Evolutionary conservation across 176 grass and related monocot genomes (phyloP).

Genomic region (Oryza punctata): DNA sequence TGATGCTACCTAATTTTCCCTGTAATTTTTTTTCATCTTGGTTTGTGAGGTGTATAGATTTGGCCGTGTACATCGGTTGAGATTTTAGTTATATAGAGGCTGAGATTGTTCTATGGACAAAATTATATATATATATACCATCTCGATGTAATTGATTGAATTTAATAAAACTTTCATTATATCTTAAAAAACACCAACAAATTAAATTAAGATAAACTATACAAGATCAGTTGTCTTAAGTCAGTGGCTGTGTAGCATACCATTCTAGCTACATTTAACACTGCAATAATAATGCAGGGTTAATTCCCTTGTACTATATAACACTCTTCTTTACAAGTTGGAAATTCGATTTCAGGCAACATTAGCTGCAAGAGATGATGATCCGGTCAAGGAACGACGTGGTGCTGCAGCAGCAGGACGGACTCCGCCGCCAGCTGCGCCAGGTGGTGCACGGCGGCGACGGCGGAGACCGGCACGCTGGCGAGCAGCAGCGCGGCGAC

Average conservation of each 20-base stretch:
- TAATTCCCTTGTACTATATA: too few relatives aligned
- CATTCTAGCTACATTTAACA: neutral
- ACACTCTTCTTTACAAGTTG: neutral
- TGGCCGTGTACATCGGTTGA: too few relatives aligned
- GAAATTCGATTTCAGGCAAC: neutral
- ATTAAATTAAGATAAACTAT: too few relatives aligned
- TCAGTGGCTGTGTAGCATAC: neutral
- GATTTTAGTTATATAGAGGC: too few relatives aligned
- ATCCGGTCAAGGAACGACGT: slow-evolving; percentile 35
- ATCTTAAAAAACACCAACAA: too few relatives aligned
- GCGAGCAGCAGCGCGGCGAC: slow-evolving; percentile 27
- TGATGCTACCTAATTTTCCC: too few relatives aligned
- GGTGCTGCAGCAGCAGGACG: neutral
- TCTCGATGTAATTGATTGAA: too few relatives aligned
- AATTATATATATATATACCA: too few relatives aligned
- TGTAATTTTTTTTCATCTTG: too few relatives aligned
- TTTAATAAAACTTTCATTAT: too few relatives aligned
- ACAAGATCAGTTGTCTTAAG: neutral
- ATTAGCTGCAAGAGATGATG: neutral
- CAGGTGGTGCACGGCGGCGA: slow-evolving; percentile 37
- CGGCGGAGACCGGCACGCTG: slow-evolving; percentile 57
- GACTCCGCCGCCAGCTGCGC: slow-evolving; percentile 3
- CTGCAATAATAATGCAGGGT: neutral
- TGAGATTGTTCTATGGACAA: too few relatives aligned
- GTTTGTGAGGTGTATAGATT: too few relatives aligned